These are phyloP conservation scores for Rhytidhysteron rufulum DNA, from an alignment of 2,329 filamentous ascomycete genomes.

Conservation along the genomic window DNA sequence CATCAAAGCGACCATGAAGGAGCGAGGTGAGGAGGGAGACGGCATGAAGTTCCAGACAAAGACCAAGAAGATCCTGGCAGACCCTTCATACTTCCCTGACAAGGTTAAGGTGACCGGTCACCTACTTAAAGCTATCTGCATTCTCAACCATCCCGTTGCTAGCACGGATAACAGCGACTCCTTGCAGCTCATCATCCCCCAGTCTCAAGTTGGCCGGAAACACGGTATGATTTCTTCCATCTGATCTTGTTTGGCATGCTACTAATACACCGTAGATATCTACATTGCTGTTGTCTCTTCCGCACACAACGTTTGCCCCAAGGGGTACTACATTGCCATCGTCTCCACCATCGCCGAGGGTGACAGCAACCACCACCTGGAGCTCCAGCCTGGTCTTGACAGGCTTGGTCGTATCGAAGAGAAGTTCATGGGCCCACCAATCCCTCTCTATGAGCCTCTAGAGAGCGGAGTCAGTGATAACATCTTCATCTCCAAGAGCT, in stretches of 20 bases:
- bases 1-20: slow-evolving; percentile 96
- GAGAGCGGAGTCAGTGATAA: slow-evolving; percentile 80
- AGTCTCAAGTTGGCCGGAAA: slow-evolving; percentile 94
- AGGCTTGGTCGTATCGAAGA: slow-evolving; percentile 91
- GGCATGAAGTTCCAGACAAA: slow-evolving; percentile 94
- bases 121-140: slow-evolving; percentile 93
- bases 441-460: slow-evolving; percentile 88
- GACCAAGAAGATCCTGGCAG: slow-evolving; percentile 91
- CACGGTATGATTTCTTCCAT: slow-evolving; percentile 62
- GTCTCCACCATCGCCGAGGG: slow-evolving; percentile 96
- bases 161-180: slow-evolving; percentile 88
- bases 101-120: slow-evolving; percentile 87
- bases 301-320: slow-evolving; percentile 96
- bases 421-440: slow-evolving; percentile 91
- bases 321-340: slow-evolving; percentile 98
- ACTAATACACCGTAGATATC: slow-evolving; percentile 60
- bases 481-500: slow-evolving; percentile 97
- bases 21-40: slow-evolving; percentile 67
- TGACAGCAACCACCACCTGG: slow-evolving; percentile 87
- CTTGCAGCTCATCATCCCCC: slow-evolving; percentile 92
- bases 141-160: slow-evolving; percentile 89
- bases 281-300: slow-evolving; percentile 96
- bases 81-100: slow-evolving; percentile 91
- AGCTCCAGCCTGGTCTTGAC: slow-evolving; percentile 88
- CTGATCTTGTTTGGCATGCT: neutral